Evolutionary conservation across 1,139 yeast species (phyloP).

Genomic region (Blastobotrys raffinosifermentans): DNA sequence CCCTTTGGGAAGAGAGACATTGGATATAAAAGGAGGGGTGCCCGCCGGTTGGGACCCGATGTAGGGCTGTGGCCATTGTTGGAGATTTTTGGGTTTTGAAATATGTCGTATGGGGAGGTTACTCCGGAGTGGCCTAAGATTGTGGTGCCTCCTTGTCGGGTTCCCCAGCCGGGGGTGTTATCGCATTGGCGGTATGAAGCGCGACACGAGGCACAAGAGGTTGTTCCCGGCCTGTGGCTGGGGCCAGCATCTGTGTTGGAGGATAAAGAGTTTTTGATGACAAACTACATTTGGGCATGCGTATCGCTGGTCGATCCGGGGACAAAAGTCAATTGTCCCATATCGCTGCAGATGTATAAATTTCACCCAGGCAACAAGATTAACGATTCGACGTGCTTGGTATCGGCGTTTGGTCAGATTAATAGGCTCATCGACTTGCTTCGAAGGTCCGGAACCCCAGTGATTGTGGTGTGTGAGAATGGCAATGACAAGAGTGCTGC

Average conservation of each 20-base stretch:
- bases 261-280: conserved; percentile 21
- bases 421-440: conserved; percentile 14
- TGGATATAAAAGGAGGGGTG: too few relatives aligned
- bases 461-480: conserved; percentile 29
- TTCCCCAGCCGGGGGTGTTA: conserved; percentile 22
- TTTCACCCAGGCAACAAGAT: conserved; percentile 18
- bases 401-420: conserved; percentile 17
- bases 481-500: conserved; percentile 32
- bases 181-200: conserved; percentile 29
- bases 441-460: conserved; percentile 4
- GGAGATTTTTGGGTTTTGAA: too few relatives aligned
- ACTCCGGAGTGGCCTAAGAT: conserved; percentile 23
- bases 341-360: conserved; percentile 2
- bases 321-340: conserved; percentile 1
- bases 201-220: conserved; percentile 27
- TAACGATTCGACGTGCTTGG: conserved; percentile 15
- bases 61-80: too few relatives aligned
- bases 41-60: too few relatives aligned
- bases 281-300: conserved; percentile 22
- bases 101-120: too few relatives aligned
- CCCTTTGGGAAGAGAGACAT: too few relatives aligned
- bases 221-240: conserved; percentile 27
- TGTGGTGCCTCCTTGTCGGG: conserved; percentile 26
- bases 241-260: conserved; percentile 29
- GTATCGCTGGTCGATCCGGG: conserved; percentile 19